These are phyloP conservation scores for Termitomyces sp. DNA, from an alignment of 768 basidiomycete species.

Conservation along the genomic window DNA sequence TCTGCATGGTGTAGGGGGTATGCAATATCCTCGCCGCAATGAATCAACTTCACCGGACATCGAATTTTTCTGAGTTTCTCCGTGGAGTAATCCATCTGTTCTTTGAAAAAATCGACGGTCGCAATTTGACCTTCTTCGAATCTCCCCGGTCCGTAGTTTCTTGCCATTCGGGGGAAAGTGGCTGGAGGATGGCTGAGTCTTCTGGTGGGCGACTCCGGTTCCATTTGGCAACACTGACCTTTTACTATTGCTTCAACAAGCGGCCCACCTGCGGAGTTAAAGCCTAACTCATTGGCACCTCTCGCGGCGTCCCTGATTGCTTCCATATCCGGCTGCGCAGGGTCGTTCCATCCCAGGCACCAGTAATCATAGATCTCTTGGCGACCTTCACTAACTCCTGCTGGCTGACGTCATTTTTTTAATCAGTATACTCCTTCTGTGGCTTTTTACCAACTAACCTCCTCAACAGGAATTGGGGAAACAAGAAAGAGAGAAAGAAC, in stretches of 20 bases:
- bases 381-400: conserved; percentile 26
- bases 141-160: conserved; percentile 21
- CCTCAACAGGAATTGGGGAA: conserved; percentile 28
- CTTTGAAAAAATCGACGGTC: conserved; percentile 26
- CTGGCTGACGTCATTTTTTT: conserved; percentile 19
- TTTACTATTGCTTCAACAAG: conserved; percentile 21
- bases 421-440: neutral
- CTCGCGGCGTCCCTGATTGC: conserved; percentile 1
- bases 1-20: conserved; percentile 24
- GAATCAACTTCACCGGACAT: conserved; percentile 27
- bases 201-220: neutral
- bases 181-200: conserved; percentile 17
- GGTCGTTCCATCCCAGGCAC: conserved; percentile 5
- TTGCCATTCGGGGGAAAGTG: conserved; percentile 17
- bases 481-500: conserved; percentile 30
- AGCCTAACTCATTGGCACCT: conserved; percentile 22
- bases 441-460: conserved; percentile 17
- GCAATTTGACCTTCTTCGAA: conserved; percentile 26
- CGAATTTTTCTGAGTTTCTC: conserved; percentile 19
- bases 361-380: conserved; percentile 23
- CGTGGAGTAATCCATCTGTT: conserved; percentile 18
- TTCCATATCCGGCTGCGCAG: neutral
- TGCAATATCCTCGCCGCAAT: conserved; percentile 30
- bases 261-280: conserved; percentile 18
- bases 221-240: neutral